Evolutionary conservation across 2,329 filamentous ascomycete species (phyloP), one percentile per base, ranked within the genome.

Genomic region (Aquanectria penicillioides): DNA sequence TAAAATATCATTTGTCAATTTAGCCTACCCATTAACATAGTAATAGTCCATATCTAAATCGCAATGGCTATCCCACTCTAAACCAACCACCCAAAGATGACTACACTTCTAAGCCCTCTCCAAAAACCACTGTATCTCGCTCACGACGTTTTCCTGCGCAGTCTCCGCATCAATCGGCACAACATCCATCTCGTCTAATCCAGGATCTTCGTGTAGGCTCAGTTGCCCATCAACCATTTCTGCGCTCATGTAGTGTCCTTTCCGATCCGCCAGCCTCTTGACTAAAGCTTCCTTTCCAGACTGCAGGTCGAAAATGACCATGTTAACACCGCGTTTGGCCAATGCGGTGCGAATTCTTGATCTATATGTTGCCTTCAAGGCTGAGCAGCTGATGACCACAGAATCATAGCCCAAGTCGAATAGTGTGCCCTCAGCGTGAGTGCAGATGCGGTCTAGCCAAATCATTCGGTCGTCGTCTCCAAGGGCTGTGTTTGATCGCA

Each of bases 351-450:
- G 63, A 2, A 80, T 66, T 10, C 65, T 59, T 15, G 75, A 68
- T 3, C 78, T 70, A 49, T 78, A 77, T 0, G 57, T 37, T 11
- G 57, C 60, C 37, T 71, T 74, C 40, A 80, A 64, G 1, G 76
- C 75, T 8, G 78, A 80, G 63, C 77, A 81, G 15, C 75, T 77
- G 2, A 80, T 64, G 5, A 78, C 55, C 1, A 73, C 73, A 5
- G 62, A 54, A 11, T 64, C 53, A 11, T 71, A 68, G 2, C 64
- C 69, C 7, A 73, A 59, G 2, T 74, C 70, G 23, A 64, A 53
- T 33, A 71, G 44, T 25, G 68, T 53, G 51, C 74, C 63, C 23
- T 66, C 38, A 0, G 68, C 65, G 4, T 64, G 64, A 6, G 51
- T 33, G 3, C 63, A 64, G 6, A 77, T 55, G 9, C 71, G 65